Conservation (phyloP, 202 grass and related monocot genomes). For the Bolboschoenoplectus hybrid region DNA sequence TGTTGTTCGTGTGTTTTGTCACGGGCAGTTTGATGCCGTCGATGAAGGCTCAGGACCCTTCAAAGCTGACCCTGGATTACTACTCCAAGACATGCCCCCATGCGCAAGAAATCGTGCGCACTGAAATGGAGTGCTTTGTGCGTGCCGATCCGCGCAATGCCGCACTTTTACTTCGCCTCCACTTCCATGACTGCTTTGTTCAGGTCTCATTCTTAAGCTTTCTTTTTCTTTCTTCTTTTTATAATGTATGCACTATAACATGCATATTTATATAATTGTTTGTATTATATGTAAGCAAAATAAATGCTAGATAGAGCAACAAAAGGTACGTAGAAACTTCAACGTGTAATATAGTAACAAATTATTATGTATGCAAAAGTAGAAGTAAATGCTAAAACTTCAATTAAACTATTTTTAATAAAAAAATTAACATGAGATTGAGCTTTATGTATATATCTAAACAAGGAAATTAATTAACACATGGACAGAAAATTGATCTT, state of each 20-base stretch:
- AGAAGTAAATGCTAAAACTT: neutral
- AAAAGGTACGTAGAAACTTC: neutral
- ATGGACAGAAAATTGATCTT: neutral
- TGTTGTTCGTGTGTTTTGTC: constrained; percentile 43
- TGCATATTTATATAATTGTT: neutral
- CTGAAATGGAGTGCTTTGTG: constrained; percentile 79
- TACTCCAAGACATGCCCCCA: constrained; percentile 83
- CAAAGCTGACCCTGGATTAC: constrained; percentile 69
- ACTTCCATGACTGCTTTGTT: constrained; percentile 89
- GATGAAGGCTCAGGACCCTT: constrained; percentile 54
- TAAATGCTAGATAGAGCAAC: neutral
- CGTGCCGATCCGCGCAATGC: constrained; percentile 64
- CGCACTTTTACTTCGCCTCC: constrained; percentile 74
- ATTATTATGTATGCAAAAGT: neutral
- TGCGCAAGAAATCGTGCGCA: constrained; percentile 61
- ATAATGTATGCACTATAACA: neutral
- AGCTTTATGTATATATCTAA: neutral
- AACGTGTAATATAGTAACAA: neutral
- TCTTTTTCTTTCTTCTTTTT: neutral
- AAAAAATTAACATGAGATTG: neutral
- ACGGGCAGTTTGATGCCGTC: constrained; percentile 33
- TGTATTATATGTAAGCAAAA: neutral
- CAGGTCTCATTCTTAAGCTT: constrained; percentile 45
- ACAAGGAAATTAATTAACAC: constrained; percentile 3
- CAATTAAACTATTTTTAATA: neutral